Conservation (phyloP, 768 basidiomycete species). For the Leucocoprinus sp. region DNA sequence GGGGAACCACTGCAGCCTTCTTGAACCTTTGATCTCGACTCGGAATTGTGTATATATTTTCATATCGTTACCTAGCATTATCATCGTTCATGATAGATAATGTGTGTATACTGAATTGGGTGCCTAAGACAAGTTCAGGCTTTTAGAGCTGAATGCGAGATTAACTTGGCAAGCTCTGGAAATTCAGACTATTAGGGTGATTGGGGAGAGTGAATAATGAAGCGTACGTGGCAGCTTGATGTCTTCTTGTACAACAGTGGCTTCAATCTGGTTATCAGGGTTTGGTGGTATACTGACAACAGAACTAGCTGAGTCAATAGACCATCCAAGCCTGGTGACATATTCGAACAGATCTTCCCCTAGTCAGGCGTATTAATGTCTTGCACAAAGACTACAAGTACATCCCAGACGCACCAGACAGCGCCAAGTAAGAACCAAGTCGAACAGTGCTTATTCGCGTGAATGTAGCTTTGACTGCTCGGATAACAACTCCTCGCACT, state of each 20-base stretch:
- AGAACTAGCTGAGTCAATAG: slow-evolving; percentile 39
- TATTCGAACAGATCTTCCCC: slow-evolving; percentile 53
- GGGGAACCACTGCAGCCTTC: slow-evolving; percentile 71
- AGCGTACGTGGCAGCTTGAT: slow-evolving; percentile 74
- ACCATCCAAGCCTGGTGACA: slow-evolving; percentile 62
- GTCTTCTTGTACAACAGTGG: slow-evolving; percentile 76
- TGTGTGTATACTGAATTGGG: slow-evolving; percentile 14
- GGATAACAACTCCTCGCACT: slow-evolving; percentile 69
- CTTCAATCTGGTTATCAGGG: slow-evolving; percentile 83
- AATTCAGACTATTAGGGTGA: slow-evolving; percentile 8
- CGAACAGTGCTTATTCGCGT: slow-evolving; percentile 61
- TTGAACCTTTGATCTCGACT: too few relatives aligned
- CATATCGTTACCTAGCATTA: too few relatives aligned
- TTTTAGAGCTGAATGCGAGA: slow-evolving; percentile 57
- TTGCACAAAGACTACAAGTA: not conserved
- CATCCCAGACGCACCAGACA: slow-evolving; percentile 40
- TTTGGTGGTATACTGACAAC: slow-evolving; percentile 71
- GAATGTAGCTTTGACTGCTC: slow-evolving; percentile 73
- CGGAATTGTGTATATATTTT: too few relatives aligned
- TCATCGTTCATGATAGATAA: too few relatives aligned
- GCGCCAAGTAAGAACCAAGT: slow-evolving; percentile 62
- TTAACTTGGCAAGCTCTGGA: slow-evolving; percentile 68
- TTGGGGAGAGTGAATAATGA: not conserved
- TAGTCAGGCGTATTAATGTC: slow-evolving; percentile 15
- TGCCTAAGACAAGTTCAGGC: slow-evolving; percentile 22